Evolutionary conservation across 2,329 filamentous ascomycete species (phyloP), one percentile per base, ranked within the genome.

Genomic region (Sphaerulina populicola): DNA sequence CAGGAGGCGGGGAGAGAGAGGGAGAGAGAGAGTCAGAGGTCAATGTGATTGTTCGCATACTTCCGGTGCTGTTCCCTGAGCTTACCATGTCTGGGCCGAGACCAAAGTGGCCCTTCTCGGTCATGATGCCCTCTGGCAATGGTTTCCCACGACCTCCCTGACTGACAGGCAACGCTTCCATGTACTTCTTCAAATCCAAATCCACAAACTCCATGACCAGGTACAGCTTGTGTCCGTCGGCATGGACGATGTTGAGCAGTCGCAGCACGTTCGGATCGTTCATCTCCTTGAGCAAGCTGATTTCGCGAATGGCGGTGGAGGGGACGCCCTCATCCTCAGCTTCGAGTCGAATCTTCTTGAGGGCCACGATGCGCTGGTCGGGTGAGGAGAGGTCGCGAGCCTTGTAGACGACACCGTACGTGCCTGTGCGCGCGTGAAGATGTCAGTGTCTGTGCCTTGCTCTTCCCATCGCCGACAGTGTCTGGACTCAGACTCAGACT

Each of bases 301-400:
- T 95, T 70, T 95, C 89, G 63, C 89, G 88, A 65, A 95, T 95
- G 60, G 89, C 90, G 2, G 89, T 95, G 64, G 85, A 90, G 2
- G 89, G 90, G 14, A 94, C 88, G 60, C 89, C 89, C 69, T 95
- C 90, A 73, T 95, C 89, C 74, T 95, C 90, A 57, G 89, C 88
- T 67, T 95, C 90, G 63, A 95, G 85, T 57, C 89, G 86, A 64
- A 95, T 95, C 76, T 95, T 95, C 78, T 95, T 95, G 61, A 95
- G 76, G 18, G 89, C 89, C 57, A 95, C 89, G 62, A 95, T 93
- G 63, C 87, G 85, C 42, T 74, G 70, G 65, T 87, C 86, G 60
- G 79, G 78, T 65, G 90, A 84, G 59, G 80, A 80, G 54, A 95
- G 83, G 69, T 95, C 89, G 60, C 85, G 82, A 53, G 89, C 89